These are phyloP conservation scores for Vitis labrusca DNA, from an alignment of 164 flowering plant species.

Conservation along the genomic window DNA sequence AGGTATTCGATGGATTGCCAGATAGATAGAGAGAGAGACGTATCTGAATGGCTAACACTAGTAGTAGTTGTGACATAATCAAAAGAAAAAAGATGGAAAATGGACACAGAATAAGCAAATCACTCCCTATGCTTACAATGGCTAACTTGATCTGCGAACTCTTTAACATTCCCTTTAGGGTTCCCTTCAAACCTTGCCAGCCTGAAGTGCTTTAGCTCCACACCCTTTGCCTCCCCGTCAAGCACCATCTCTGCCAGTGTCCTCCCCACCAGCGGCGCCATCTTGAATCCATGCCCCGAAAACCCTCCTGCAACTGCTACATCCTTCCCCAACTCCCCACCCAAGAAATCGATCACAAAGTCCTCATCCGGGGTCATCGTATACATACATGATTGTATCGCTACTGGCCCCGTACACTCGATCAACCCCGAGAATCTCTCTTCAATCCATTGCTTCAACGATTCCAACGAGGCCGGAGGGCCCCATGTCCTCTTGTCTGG, in stretches of 20 bases:
- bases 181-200: slow-evolving; percentile 61
- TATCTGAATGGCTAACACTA: no score
- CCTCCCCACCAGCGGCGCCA: slow-evolving; percentile 82
- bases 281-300: slow-evolving; percentile 99
- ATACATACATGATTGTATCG: slow-evolving; percentile 75
- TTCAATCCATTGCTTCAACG: slow-evolving; percentile 48
- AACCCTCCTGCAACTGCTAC: slow-evolving; percentile 88
- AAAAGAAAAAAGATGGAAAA: no score
- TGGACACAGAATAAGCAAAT: no score
- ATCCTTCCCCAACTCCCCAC: slow-evolving; percentile 79
- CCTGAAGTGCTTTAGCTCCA: slow-evolving; percentile 60
- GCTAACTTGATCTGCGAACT: slow-evolving; percentile 53
- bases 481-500: slow-evolving; percentile 76
- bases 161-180: slow-evolving; percentile 73
- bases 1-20: no score
- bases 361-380: slow-evolving; percentile 95
- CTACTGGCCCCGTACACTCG: slow-evolving; percentile 45
- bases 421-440: slow-evolving; percentile 46
- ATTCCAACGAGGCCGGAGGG: slow-evolving; percentile 14
- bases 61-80: no score
- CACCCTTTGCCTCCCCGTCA: slow-evolving; percentile 53
- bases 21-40: no score
- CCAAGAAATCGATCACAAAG: slow-evolving; percentile 79
- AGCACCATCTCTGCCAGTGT: slow-evolving; percentile 62
- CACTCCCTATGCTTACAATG: not conserved